Evolutionary conservation across 78 protist species (phyloP).

Genomic region (Dictyostelium intermedium): DNA sequence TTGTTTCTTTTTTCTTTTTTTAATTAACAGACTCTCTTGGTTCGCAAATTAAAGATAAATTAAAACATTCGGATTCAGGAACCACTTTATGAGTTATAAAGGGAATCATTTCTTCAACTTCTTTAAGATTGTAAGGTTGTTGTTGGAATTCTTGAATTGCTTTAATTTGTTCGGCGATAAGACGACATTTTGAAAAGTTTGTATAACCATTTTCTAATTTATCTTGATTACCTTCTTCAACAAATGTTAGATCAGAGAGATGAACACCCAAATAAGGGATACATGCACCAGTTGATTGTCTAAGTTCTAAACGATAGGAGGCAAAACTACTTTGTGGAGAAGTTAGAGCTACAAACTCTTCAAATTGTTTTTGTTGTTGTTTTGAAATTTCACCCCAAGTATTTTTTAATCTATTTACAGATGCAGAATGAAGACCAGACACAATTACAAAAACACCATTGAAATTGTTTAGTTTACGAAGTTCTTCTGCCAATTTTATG

Average conservation of each 20-base stretch:
- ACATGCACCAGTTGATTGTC: slow-evolving; percentile 77
- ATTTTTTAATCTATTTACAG: slow-evolving; percentile 82
- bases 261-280: slow-evolving; percentile 89
- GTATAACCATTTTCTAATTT: slow-evolving; percentile 70
- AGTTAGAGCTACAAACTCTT: slow-evolving; percentile 30
- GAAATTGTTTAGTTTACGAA: slow-evolving; percentile 83
- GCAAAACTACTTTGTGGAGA: slow-evolving; percentile 51
- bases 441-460: slow-evolving; percentile 85
- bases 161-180: slow-evolving; percentile 73
- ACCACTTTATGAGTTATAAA: slow-evolving; percentile 25
- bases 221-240: slow-evolving; percentile 87
- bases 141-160: slow-evolving; percentile 58
- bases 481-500: slow-evolving; percentile 50
- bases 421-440: slow-evolving; percentile 82
- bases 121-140: slow-evolving; percentile 46
- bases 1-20: not conserved
- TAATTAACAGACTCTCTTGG: slow-evolving; percentile 62
- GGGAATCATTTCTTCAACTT: not conserved
- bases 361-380: slow-evolving; percentile 54
- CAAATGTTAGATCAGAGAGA: slow-evolving; percentile 84
- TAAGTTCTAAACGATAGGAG: slow-evolving; percentile 74
- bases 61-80: slow-evolving; percentile 33
- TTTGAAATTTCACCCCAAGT: slow-evolving; percentile 84
- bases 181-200: slow-evolving; percentile 77
- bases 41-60: slow-evolving; percentile 56